Conservation (phyloP, 169 alveolate species). For the Cryptosporidium viatorum region DNA sequence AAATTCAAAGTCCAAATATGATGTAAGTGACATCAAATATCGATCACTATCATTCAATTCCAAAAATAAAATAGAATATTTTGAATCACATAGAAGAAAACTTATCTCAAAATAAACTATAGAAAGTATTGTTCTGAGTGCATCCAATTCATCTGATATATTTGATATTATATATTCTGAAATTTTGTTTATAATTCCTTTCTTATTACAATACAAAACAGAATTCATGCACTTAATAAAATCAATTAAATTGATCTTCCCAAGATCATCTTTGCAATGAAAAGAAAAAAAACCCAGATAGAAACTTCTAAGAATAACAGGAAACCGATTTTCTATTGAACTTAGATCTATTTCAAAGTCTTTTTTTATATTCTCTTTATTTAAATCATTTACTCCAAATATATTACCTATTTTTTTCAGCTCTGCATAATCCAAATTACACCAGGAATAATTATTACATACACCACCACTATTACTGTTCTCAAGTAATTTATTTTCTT, state of each 20-base stretch:
- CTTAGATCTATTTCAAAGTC: conserved; percentile 2
- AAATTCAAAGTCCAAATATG: conserved; percentile 23
- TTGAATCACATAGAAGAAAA: conserved; percentile 23
- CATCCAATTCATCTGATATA: conserved; percentile 10
- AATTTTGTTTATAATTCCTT: conserved; percentile 21
- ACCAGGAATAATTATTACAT: neutral
- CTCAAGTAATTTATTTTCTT: neutral
- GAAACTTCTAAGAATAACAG: conserved; percentile 17
- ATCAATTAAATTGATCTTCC: conserved; percentile 1
- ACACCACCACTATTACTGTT: too few relatives aligned
- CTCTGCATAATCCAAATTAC: conserved; percentile 15
- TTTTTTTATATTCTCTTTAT: neutral
- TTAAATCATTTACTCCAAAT: conserved; percentile 12
- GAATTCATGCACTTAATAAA: conserved; percentile 17
- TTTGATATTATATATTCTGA: neutral
- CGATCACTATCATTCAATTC: neutral
- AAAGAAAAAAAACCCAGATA: conserved; percentile 31
- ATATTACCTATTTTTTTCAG: conserved; percentile 11
- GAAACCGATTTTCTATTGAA: neutral
- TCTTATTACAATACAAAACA: conserved; percentile 34
- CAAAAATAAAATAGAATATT: neutral
- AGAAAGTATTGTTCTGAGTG: conserved; percentile 26
- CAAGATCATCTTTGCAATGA: conserved; percentile 7
- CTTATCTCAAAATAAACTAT: conserved; percentile 26
- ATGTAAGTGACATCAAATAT: conserved; percentile 2